Evolutionary conservation across 2,329 filamentous ascomycete genomes (phyloP).

Genomic region (Aspergillus aculeatinus): DNA sequence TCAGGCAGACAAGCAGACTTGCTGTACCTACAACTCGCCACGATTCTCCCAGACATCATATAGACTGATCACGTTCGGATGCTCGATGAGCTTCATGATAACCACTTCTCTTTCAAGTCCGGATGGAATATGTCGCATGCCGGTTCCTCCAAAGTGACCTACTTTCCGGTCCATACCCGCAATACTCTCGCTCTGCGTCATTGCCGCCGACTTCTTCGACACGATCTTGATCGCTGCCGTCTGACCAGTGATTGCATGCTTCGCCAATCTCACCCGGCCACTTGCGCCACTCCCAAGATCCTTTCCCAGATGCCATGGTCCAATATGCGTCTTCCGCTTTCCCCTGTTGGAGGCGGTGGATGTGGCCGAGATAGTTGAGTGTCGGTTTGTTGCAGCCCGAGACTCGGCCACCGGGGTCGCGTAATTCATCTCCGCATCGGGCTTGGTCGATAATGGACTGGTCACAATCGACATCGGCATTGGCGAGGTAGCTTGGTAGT

Average conservation of each 20-base stretch:
- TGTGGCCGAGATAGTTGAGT: conserved; percentile 55
- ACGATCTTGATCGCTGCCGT: conserved; percentile 94
- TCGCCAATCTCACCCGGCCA: conserved; percentile 80
- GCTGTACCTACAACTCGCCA: conserved; percentile 74
- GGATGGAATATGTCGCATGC: conserved; percentile 73
- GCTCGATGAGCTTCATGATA: conserved; percentile 93
- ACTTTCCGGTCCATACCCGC: conserved; percentile 75
- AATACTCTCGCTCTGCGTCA: conserved; percentile 82
- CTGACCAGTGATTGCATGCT: conserved; percentile 75
- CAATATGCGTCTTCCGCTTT: conserved; percentile 71
- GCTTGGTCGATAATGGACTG: conserved; percentile 26
- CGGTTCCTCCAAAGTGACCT: conserved; percentile 55
- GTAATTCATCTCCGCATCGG: conserved; percentile 50
- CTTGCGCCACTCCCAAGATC: conserved; percentile 88
- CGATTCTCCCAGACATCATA: conserved; percentile 98
- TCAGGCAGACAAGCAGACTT: background rate
- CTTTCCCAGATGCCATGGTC: conserved; percentile 88
- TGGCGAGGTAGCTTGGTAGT: conserved; percentile 21
- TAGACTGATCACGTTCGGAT: conserved; percentile 89
- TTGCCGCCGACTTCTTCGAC: conserved; percentile 74
- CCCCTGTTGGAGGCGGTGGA: conserved; percentile 57
- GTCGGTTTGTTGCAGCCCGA: conserved; percentile 50
- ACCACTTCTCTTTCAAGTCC: conserved; percentile 93
- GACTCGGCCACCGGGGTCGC: conserved; percentile 53
- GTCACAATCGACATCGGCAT: conserved; percentile 30